Conservation (phyloP, 495 filamentous ascomycete genomes). For the Pyrenula aspistea region DNA sequence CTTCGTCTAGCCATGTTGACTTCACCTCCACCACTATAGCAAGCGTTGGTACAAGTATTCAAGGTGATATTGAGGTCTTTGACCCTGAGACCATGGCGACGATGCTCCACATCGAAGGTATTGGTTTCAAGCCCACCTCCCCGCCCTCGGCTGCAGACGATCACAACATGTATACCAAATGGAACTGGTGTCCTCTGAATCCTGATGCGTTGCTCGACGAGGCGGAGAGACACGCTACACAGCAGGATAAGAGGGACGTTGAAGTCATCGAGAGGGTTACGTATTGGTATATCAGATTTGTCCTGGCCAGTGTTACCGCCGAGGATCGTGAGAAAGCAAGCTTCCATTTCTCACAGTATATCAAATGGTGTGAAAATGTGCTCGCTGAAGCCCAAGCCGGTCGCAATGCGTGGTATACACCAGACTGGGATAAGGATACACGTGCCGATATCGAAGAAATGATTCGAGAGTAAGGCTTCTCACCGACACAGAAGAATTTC, state of each 20-base stretch:
- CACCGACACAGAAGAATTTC: background rate
- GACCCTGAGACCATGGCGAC: background rate
- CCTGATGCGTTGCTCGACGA: background rate
- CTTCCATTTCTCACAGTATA: background rate
- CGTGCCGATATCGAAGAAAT: background rate
- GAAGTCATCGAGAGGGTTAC: background rate
- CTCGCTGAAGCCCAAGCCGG: background rate
- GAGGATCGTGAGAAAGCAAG: background rate
- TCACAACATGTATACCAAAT: background rate
- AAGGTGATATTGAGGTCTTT: background rate
- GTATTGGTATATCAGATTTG: background rate
- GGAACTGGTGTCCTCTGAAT: background rate
- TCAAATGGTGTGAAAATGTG: background rate
- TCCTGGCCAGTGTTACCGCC: background rate
- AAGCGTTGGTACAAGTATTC: background rate
- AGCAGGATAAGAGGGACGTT: background rate
- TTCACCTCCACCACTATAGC: background rate
- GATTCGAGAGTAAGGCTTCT: background rate
- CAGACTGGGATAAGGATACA: background rate
- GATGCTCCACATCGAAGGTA: background rate
- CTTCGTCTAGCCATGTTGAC: background rate
- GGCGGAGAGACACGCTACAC: background rate
- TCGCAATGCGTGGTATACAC: background rate
- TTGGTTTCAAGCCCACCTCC: background rate
- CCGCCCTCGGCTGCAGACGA: background rate